Percentiles rank a stretch among this genome's conserved stretches.
Evolutionary conservation across 169 alveolate genomes (phyloP).

Genomic region (Plasmodium chabaudi): DNA sequence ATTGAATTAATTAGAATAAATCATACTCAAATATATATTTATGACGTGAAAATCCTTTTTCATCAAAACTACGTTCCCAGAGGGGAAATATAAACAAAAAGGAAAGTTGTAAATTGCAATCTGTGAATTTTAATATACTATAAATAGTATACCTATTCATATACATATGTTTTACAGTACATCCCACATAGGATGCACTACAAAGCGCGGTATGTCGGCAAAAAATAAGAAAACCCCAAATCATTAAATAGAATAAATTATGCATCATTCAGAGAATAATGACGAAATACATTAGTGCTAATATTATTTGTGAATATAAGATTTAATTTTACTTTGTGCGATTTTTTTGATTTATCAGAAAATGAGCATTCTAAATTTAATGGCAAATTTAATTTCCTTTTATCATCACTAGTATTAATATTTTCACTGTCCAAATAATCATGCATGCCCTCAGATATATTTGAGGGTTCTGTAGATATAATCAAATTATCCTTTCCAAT

Average conservation of each 20-base stretch:
- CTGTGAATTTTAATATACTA: too few species aligned
- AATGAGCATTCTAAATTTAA: constrained; percentile 59
- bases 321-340: constrained; percentile 31
- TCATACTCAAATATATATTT: too few species aligned
- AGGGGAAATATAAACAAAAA: too few species aligned
- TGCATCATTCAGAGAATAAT: constrained; percentile 27
- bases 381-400: constrained; percentile 49
- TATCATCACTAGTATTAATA: constrained; percentile 3
- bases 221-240: too few species aligned
- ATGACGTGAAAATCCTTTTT: too few species aligned
- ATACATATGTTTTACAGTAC: too few species aligned
- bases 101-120: too few species aligned
- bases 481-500: background rate
- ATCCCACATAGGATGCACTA: too few species aligned
- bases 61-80: too few species aligned
- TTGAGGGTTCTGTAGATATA: background rate
- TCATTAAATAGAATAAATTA: background rate
- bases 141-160: too few species aligned
- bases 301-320: constrained; percentile 61
- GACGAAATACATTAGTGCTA: constrained; percentile 22
- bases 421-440: background rate
- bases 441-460: background rate
- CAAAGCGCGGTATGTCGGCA: too few species aligned
- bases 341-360: constrained; percentile 59
- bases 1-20: too few species aligned